Conservation (phyloP, 1,284 basidiomycete species). For the Boletus sp. region DNA sequence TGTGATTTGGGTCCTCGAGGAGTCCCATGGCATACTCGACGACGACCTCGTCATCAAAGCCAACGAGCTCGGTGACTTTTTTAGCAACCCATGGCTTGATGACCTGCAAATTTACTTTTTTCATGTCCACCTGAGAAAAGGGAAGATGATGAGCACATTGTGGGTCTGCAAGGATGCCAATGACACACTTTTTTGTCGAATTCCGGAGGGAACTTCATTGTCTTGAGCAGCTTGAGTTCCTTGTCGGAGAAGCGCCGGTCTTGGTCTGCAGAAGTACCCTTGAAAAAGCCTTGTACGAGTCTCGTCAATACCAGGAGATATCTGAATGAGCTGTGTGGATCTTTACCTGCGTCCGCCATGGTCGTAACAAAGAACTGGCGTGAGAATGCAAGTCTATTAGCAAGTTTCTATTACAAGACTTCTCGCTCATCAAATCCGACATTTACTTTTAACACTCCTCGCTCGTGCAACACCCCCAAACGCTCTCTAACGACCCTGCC, state of each 20-base stretch:
- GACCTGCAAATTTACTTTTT: constrained; percentile 88
- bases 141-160: neutral
- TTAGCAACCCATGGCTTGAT: constrained; percentile 94
- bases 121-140: constrained; percentile 73
- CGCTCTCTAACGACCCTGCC: constrained; percentile 28
- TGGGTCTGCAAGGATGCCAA: neutral
- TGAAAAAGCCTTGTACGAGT: constrained; percentile 71
- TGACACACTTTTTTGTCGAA: constrained; percentile 80
- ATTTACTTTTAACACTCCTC: constrained; percentile 29
- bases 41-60: constrained; percentile 96
- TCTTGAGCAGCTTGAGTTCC: constrained; percentile 83
- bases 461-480: constrained; percentile 18
- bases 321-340: neutral
- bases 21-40: constrained; percentile 95
- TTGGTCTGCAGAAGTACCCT: constrained; percentile 82
- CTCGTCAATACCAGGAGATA: neutral
- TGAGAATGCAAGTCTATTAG: constrained; percentile 17
- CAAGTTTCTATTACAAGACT: constrained; percentile 18
- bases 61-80: constrained; percentile 85
- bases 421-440: constrained; percentile 36
- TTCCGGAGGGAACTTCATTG: constrained; percentile 87
- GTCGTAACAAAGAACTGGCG: constrained; percentile 16
- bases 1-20: constrained; percentile 80
- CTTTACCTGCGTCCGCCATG: constrained; percentile 61
- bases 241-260: constrained; percentile 95